These are phyloP conservation scores for Lepidopterella palustris DNA, from an alignment of 495 filamentous ascomycete species.

Conservation along the genomic window DNA sequence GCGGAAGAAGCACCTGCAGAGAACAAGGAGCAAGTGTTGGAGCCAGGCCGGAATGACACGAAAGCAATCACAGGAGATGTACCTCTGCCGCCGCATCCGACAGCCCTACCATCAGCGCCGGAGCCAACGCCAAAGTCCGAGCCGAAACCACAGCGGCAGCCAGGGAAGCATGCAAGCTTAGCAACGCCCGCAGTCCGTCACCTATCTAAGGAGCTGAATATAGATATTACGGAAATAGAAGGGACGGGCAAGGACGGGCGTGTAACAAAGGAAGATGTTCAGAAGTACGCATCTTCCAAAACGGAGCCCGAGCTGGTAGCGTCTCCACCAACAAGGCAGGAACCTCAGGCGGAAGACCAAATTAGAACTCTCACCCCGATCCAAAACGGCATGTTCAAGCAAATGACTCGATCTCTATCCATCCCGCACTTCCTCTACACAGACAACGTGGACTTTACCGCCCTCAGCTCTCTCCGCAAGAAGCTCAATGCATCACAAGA, in stretches of 20 bases:
- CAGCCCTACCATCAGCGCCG: conserved; percentile 11
- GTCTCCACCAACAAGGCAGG: conserved; percentile 12
- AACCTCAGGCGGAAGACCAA: conserved; percentile 48
- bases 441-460: conserved; percentile 73
- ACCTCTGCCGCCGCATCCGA: conserved; percentile 3
- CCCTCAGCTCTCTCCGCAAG: conserved; percentile 60
- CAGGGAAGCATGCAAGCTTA: conserved; percentile 55
- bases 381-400: conserved; percentile 92
- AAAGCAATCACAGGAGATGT: conserved; percentile 7
- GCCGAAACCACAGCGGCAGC: conserved; percentile 5
- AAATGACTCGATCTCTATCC: conserved; percentile 85
- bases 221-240: conserved; percentile 67
- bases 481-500: conserved; percentile 50
- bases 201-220: conserved; percentile 64
- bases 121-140: not conserved
- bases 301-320: conserved; percentile 26
- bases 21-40: conserved; percentile 4
- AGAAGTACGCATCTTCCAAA: conserved; percentile 51
- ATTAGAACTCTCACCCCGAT: conserved; percentile 61
- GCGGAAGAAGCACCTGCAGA: conserved; percentile 29
- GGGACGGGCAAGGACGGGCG: conserved; percentile 91
- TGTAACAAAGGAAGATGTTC: conserved; percentile 90
- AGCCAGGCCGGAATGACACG: conserved; percentile 25
- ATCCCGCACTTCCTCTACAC: conserved; percentile 94
- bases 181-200: conserved; percentile 93